phyloP scores from a whole-genome alignment of 805 yeast genomes.

The Lachancea kluyveri region DNA sequence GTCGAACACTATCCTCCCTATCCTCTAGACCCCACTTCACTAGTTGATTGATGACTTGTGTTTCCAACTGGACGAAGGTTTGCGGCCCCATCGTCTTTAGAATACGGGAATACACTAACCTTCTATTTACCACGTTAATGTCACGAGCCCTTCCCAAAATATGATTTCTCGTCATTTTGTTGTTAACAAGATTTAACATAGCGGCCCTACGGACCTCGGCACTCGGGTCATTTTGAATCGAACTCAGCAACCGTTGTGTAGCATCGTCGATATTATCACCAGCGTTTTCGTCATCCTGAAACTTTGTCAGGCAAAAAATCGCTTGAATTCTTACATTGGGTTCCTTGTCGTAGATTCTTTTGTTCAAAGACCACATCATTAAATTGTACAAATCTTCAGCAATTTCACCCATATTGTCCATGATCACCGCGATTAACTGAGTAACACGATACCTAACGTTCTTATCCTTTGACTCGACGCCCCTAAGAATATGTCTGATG shows the following conservation, averaged over 20 bases:
- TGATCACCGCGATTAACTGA: slow-evolving; percentile 64
- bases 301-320: slow-evolving; percentile 66
- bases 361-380: slow-evolving; percentile 52
- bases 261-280: slow-evolving; percentile 40
- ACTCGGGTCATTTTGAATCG: slow-evolving; percentile 70
- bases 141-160: slow-evolving; percentile 82
- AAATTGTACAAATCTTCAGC: slow-evolving; percentile 65
- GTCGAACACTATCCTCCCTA: slow-evolving; percentile 66
- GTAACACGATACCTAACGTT: slow-evolving; percentile 75
- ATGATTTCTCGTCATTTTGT: slow-evolving; percentile 44
- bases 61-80: slow-evolving; percentile 30
- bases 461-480: slow-evolving; percentile 69
- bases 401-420: slow-evolving; percentile 68
- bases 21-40: slow-evolving; percentile 84
- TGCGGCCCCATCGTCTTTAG: slow-evolving; percentile 64
- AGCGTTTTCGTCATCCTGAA: slow-evolving; percentile 49
- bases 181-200: slow-evolving; percentile 59
- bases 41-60: slow-evolving; percentile 54
- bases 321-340: slow-evolving; percentile 79
- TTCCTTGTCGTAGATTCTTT: slow-evolving; percentile 70
- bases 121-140: slow-evolving; percentile 61
- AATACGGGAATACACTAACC: slow-evolving; percentile 62
- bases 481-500: slow-evolving; percentile 64
- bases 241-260: slow-evolving; percentile 39
- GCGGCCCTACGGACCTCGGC: slow-evolving; percentile 90